These are phyloP conservation scores for Cantharellus anzutake DNA, from an alignment of 768 basidiomycete genomes.

Conservation along the genomic window DNA sequence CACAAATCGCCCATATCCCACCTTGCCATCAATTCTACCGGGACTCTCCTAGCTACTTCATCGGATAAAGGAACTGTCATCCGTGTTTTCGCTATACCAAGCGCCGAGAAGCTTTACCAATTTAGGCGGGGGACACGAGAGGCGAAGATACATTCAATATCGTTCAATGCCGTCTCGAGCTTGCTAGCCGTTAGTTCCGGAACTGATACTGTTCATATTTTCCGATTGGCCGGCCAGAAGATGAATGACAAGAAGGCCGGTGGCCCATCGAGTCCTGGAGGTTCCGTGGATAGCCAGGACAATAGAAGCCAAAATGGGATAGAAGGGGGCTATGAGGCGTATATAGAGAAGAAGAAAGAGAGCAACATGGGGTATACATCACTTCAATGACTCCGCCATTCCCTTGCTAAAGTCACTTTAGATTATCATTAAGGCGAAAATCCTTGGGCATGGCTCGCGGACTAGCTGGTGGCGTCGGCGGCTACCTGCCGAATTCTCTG, in stretches of 20 bases:
- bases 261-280: conserved; percentile 35
- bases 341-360: conserved; percentile 48
- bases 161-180: conserved; percentile 67
- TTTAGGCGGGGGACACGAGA: conserved; percentile 83
- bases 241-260: conserved; percentile 5
- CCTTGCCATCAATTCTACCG: conserved; percentile 67
- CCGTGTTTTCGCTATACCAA: conserved; percentile 79
- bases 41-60: conserved; percentile 81
- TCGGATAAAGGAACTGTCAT: conserved; percentile 95
- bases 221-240: conserved; percentile 41
- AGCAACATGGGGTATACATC: conserved; percentile 13
- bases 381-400: not conserved
- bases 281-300: conserved; percentile 44
- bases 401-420: not conserved
- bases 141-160: conserved; percentile 65
- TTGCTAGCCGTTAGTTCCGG: conserved; percentile 83
- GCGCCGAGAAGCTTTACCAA: conserved; percentile 87
- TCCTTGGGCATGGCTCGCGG: conserved; percentile 60
- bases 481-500: conserved; percentile 70
- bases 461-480: conserved; percentile 60
- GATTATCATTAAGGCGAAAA: conserved; percentile 31
- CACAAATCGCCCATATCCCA: conserved; percentile 88
- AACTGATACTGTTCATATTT: conserved; percentile 92
- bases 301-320: conserved; percentile 27
- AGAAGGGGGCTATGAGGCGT: conserved; percentile 74